Evolutionary conservation across 352 stramenopile species (phyloP).

Genomic region (Achlya hypogyna): DNA sequence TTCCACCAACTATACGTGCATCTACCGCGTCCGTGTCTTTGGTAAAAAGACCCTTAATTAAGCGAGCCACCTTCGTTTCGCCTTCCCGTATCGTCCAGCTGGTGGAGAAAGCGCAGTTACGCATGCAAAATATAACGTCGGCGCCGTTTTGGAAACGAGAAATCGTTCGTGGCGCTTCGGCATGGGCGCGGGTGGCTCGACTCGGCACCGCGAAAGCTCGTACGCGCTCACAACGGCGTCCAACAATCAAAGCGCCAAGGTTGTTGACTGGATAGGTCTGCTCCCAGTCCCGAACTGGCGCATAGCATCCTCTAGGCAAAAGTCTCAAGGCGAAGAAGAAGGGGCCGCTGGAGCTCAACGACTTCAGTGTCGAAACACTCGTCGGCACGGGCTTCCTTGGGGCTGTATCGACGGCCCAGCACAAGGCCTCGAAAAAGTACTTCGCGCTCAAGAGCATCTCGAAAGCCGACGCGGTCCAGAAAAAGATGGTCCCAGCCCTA

Average conservation of each 20-base stretch:
- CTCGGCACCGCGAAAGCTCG: background rate
- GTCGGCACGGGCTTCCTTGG: constrained; percentile 67
- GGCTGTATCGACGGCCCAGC: constrained; percentile 49
- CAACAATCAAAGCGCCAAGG: background rate
- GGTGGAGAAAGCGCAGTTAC: background rate
- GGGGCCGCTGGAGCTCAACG: constrained; percentile 18
- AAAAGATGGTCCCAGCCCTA: constrained; percentile 50
- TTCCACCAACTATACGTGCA: constrained; percentile 76
- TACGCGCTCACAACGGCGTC: background rate
- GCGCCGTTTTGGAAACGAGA: background rate
- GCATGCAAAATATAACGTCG: background rate
- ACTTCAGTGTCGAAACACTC: constrained; percentile 48
- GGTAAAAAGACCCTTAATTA: constrained; percentile 23
- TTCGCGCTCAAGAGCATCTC: constrained; percentile 71
- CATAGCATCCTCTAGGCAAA: background rate
- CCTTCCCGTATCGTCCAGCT: background rate
- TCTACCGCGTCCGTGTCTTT: constrained; percentile 85
- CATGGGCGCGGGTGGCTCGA: constrained; percentile 5
- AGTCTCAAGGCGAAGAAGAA: constrained; percentile 14
- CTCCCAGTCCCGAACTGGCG: too few species aligned
- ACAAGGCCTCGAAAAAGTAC: constrained; percentile 46
- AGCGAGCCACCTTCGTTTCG: background rate
- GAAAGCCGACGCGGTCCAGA: constrained; percentile 47
- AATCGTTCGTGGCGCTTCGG: background rate
- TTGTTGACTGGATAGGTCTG: constrained; percentile 11